A percentile compares a stretch with the other conserved stretches of the same genome.
phyloP scores from a whole-genome alignment of 768 basidiomycete genomes.

The Cystofilobasidium capitatum region DNA sequence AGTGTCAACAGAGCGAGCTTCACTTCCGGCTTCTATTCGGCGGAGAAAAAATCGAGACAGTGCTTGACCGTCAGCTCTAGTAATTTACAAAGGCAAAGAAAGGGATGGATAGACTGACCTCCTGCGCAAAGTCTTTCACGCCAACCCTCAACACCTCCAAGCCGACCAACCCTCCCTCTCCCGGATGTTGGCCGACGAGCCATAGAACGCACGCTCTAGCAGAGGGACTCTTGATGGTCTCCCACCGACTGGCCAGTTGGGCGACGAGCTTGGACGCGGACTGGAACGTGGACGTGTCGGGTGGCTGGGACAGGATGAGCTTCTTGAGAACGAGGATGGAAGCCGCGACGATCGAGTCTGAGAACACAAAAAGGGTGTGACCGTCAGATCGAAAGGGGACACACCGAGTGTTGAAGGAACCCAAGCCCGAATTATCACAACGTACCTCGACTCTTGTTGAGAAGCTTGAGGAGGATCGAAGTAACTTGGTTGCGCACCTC shows the following conservation, averaged over 20 bases:
- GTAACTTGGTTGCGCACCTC: constrained; percentile 63
- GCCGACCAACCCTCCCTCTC: constrained; percentile 38
- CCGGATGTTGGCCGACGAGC: constrained; percentile 83
- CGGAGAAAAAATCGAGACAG: background rate
- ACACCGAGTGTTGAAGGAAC: constrained; percentile 3
- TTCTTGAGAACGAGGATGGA: constrained; percentile 78
- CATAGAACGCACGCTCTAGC: constrained; percentile 83
- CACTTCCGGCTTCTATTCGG: constrained; percentile 5
- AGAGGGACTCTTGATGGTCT: constrained; percentile 65
- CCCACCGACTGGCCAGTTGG: constrained; percentile 64
- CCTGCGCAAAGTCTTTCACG: constrained; percentile 59
- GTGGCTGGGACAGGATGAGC: constrained; percentile 55
- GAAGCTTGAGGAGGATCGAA: constrained; percentile 63
- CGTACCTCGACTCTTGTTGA: constrained; percentile 65
- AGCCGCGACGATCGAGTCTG: constrained; percentile 66
- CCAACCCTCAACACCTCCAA: constrained; percentile 72
- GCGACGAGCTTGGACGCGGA: constrained; percentile 60
- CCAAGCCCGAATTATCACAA: no score
- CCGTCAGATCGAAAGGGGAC: background rate
- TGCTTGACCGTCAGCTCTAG: background rate
- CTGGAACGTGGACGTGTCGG: constrained; percentile 5
- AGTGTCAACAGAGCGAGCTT: constrained; percentile 51
- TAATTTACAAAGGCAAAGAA: background rate
- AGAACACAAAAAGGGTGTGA: background rate
- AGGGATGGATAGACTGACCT: constrained; percentile 38